Evolutionary conservation across 208 protist genomes (phyloP).

Genomic region (Trichomonas gallinae): DNA sequence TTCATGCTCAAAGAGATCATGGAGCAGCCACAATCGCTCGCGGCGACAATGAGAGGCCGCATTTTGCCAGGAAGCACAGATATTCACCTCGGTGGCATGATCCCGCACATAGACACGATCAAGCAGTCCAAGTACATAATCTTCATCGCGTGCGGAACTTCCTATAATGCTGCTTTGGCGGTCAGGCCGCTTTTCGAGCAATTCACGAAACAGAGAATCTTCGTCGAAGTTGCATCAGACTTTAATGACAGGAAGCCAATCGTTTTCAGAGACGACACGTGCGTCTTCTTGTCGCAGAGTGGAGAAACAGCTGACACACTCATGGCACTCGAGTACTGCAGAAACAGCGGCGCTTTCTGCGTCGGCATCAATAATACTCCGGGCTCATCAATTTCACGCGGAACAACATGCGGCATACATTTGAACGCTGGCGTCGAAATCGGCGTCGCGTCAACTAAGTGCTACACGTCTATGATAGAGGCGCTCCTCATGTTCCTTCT

Average conservation of each 20-base stretch:
- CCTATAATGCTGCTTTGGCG: neutral
- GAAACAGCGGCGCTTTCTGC: slow-evolving; percentile 36
- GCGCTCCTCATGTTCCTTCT: neutral
- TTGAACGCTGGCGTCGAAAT: slow-evolving; percentile 52
- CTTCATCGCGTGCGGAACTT: neutral
- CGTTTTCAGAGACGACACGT: neutral
- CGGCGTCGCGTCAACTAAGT: slow-evolving; percentile 56
- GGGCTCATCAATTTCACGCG: slow-evolving; percentile 49
- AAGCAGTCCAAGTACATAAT: neutral
- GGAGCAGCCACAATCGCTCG: slow-evolving; percentile 49
- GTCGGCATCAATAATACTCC: slow-evolving; percentile 50
- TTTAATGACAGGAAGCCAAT: slow-evolving; percentile 17
- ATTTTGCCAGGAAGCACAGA: neutral
- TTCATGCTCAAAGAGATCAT: slow-evolving; percentile 49
- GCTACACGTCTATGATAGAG: slow-evolving; percentile 32
- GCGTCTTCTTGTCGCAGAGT: slow-evolving; percentile 44
- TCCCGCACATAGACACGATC: neutral
- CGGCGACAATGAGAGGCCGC: slow-evolving; percentile 19
- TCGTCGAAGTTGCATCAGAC: slow-evolving; percentile 1
- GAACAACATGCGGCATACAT: slow-evolving; percentile 48
- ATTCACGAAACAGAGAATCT: neutral
- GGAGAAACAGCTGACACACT: slow-evolving; percentile 54
- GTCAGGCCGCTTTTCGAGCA: neutral
- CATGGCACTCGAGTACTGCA: slow-evolving; percentile 38
- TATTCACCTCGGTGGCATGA: neutral